Base-by-base conservation (phyloP, 2,329 filamentous ascomycete species). In the Ophiosphaerella narmari region DNA sequence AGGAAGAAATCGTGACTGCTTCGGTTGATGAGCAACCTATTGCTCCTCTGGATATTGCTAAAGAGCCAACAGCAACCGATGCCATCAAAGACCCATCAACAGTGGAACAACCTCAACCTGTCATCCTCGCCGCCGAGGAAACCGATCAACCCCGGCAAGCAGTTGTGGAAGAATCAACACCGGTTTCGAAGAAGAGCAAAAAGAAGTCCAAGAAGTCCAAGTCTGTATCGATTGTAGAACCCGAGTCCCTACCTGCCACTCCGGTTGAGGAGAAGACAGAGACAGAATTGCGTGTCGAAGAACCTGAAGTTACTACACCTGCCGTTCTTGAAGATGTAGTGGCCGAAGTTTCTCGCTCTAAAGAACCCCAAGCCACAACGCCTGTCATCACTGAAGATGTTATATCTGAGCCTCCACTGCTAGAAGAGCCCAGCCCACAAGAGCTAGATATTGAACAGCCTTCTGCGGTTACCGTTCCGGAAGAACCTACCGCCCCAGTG, bases 181-280 rank as follows among this genome's bases (percentile, higher is more conserved):
- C 21, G 9, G 13, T 23, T 5, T 54, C 55, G 29, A 59, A 59
- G 43, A 63, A 59, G 23, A 54, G 53, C 16, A 61, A 59, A 29
- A 62, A 58, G 42, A 61, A 64, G 39, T 52, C 47, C 1, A 62
- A 59, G 51, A 64, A 64, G 33, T 45, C 18, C 12, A 64, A 64
- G 32, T 54, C 50, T 14, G 54, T 48, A 21, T 57, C 56, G 16
- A 39, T 58, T 21, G 41, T 52, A 1, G 53, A 53, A 3, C 5
- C 36, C 2, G 34, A 43, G 13, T 54, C 50, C 5, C 39, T 46
- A 7, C 37, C 48, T 3, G 31, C 43, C 2, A 50, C 50, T 1
- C 42, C 56, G 0, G 6, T 39, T 7, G 57, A 59, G 16, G 49
- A 54, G 24, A 54, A 61, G 36, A 34, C 12, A 9, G 41, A 52